phyloP scores from a whole-genome alignment of 169 alveolate species.

The Blepharisma undulans region DNA sequence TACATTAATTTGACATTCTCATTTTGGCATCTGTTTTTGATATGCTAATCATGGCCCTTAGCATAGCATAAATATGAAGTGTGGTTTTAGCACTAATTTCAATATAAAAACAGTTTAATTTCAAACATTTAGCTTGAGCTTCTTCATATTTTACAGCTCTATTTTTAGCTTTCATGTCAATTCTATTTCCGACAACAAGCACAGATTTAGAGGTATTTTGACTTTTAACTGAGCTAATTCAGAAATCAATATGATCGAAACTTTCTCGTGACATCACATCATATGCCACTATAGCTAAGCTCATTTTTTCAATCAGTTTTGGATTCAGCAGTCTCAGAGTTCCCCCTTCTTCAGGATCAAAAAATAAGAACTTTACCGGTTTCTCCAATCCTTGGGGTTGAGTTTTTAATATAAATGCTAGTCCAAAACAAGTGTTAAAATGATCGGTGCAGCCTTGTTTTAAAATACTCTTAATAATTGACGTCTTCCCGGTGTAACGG shows the following conservation, averaged over 20 bases:
- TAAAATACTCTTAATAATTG: conserved; percentile 92
- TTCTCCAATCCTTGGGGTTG: not conserved
- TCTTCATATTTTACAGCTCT: conserved; percentile 69
- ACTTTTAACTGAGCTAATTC: conserved; percentile 94
- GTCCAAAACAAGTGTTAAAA: not conserved
- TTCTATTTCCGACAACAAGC: conserved; percentile 90
- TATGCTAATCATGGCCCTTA: not conserved
- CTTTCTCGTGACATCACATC: conserved; percentile 92
- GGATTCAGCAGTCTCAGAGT: not conserved
- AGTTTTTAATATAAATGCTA: not conserved
- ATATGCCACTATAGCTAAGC: not conserved
- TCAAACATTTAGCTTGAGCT: not conserved
- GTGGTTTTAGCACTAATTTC: not conserved
- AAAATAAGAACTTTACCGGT: not conserved
- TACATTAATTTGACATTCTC: not conserved
- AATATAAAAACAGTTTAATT: not conserved
- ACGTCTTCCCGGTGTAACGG: conserved; percentile 98
- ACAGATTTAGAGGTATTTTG: conserved; percentile 89
- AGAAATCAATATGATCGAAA: conserved; percentile 91
- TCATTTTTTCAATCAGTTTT: not conserved
- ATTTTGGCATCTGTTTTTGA: not conserved
- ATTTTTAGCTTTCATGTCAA: conserved; percentile 81
- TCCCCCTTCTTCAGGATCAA: not conserved
- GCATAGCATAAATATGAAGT: not conserved
- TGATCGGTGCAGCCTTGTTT: not conserved